Conservation (phyloP, 805 yeast genomes). For the Grigorovia yakushimaensis region DNA sequence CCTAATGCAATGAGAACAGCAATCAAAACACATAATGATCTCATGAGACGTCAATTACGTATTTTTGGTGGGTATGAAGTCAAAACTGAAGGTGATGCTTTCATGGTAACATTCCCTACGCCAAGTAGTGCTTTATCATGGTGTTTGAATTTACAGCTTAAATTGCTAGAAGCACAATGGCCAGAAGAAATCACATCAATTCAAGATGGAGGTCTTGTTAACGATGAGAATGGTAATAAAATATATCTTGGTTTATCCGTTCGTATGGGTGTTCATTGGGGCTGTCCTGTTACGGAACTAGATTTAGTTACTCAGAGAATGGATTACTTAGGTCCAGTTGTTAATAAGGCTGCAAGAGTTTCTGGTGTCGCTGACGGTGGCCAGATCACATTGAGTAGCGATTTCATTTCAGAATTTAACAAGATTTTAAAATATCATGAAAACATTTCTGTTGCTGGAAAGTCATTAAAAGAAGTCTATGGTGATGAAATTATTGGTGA, state of each 20-base stretch:
- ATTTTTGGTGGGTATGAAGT: conserved; percentile 97
- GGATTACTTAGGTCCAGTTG: conserved; percentile 99
- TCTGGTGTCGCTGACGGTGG: conserved; percentile 97
- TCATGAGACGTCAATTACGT: conserved; percentile 88
- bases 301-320: conserved; percentile 93
- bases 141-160: conserved; percentile 90
- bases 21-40: conserved; percentile 82
- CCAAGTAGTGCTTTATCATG: conserved; percentile 84
- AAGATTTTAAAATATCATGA: conserved; percentile 39
- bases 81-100: conserved; percentile 98
- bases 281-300: conserved; percentile 88
- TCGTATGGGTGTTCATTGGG: conserved; percentile 98
- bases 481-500: conserved; percentile 40
- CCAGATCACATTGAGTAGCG: conserved; percentile 81
- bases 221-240: conserved; percentile 46
- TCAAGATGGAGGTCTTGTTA: conserved; percentile 72
- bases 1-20: conserved; percentile 96
- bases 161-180: conserved; percentile 82
- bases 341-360: conserved; percentile 86
- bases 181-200: conserved; percentile 83
- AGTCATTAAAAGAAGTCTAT: conserved; percentile 33
- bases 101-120: conserved; percentile 93
- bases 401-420: conserved; percentile 64
- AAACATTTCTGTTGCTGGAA: conserved; percentile 20
- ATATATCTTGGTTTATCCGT: conserved; percentile 87